phyloP scores from a whole-genome alignment of 441 rosid genomes.

The Populus tomentosa region DNA sequence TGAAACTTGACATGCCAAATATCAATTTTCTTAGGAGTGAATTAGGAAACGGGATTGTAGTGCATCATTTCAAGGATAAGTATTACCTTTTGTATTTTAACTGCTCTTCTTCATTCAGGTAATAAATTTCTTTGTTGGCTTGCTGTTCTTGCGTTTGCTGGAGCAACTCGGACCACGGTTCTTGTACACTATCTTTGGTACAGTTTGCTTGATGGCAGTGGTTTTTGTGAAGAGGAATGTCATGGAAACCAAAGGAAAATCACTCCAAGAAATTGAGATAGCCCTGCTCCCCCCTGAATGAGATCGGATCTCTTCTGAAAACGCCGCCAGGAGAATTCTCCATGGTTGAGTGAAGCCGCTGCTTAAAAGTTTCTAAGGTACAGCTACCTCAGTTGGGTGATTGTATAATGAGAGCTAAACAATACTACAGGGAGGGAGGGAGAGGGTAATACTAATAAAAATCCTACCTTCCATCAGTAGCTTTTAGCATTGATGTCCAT shows the following conservation, averaged over 20 bases:
- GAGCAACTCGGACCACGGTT: constrained; percentile 30
- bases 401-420: not conserved
- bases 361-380: not conserved
- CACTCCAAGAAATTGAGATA: constrained; percentile 35
- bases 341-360: not conserved
- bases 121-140: constrained; percentile 34
- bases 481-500: not conserved
- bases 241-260: constrained; percentile 36
- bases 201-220: constrained; percentile 30
- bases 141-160: constrained; percentile 31
- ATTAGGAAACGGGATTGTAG: not conserved
- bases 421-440: not conserved
- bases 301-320: not conserved
- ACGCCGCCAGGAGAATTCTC: not conserved
- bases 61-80: not conserved
- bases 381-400: not conserved
- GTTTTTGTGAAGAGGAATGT: constrained; percentile 28
- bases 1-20: not conserved
- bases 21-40: not conserved
- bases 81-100: not conserved
- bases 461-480: not conserved
- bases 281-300: constrained; percentile 31
- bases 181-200: constrained; percentile 25
- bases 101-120: constrained; percentile 15
- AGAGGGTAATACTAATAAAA: too few relatives aligned